phyloP scores from a whole-genome alignment of 352 stramenopile genomes.

The Phytophthora kernoviae region DNA sequence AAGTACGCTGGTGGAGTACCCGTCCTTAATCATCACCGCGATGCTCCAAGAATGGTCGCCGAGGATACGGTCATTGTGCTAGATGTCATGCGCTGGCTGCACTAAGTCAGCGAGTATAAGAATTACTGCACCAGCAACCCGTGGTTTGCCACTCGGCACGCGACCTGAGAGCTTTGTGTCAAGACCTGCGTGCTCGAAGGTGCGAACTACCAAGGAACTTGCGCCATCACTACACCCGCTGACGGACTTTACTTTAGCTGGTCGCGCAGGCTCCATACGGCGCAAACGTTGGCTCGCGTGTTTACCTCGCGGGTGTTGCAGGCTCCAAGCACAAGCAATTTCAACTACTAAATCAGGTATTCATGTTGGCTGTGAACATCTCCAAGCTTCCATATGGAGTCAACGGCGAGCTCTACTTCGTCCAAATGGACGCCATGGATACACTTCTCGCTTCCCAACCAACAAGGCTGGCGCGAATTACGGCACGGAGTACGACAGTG shows the following conservation, averaged over 20 bases:
- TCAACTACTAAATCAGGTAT: conserved; percentile 76
- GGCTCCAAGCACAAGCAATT: conserved; percentile 62
- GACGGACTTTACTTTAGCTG: conserved; percentile 55
- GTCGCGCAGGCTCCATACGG: conserved; percentile 50
- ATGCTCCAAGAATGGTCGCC: conserved; percentile 42
- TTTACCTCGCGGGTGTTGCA: conserved; percentile 50
- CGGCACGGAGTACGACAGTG: conserved; percentile 77
- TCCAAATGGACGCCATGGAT: conserved; percentile 74
- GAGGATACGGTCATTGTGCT: conserved; percentile 64
- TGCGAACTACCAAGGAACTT: conserved; percentile 65
- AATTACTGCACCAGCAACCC: conserved; percentile 72
- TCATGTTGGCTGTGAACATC: conserved; percentile 69
- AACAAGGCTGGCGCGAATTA: conserved; percentile 68
- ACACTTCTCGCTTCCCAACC: conserved; percentile 37
- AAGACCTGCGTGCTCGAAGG: conserved; percentile 73
- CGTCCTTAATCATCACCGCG: conserved; percentile 47
- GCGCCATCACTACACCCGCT: conserved; percentile 57
- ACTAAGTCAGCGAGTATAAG: conserved; percentile 62
- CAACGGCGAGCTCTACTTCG: conserved; percentile 79
- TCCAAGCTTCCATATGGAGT: conserved; percentile 64
- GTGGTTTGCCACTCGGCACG: conserved; percentile 60
- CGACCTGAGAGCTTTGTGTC: conserved; percentile 46
- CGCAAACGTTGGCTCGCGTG: conserved; percentile 65
- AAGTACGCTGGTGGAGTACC: conserved; percentile 53
- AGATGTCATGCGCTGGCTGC: conserved; percentile 75